Evolutionary conservation across 495 filamentous ascomycete genomes (phyloP), one percentile per base, ranked within the genome.

Genomic region (Tuber umbilicatum): DNA sequence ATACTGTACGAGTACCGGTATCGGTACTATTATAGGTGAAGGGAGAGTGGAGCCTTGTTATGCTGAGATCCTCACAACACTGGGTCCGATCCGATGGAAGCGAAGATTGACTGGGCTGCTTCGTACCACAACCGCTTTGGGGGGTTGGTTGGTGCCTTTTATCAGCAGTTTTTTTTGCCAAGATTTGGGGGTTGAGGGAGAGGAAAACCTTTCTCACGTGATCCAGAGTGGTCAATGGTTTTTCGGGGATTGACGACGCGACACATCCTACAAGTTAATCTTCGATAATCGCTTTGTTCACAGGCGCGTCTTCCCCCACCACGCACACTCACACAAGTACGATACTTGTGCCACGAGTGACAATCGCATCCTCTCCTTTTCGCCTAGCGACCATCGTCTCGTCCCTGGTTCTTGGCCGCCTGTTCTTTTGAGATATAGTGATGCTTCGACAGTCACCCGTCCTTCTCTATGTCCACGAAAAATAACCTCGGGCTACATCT

Each of bases 401-500:
- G 55, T 64, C 14, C 55, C 55, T 64, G 55, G 27, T 35, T 64
- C 55, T 64, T 27, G 55, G 55, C 55, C 10, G 12, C 55, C 27
- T 64, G n/a, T 64, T 64, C 23, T 64, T 23, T 14, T 35, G 10
- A 16, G 55, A 64, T 64, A 64, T 31, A 64, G 55, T 64, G 31
- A 64, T 64, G 55, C 55, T 64, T 35, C 55, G 55, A 64, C 55
- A 64, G 27, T 35, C 27, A 64, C 7, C 27, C 27, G 31, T 35
- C 27, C 55, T 64, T 64, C 75, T 72, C 78, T 73, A 81, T 81
- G 74, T 81, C 73, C 39, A 81, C 79, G 43, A 79, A 75, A 72
- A 81, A 79, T 38, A 81, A 81, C 55, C 79, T 81, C 79, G 79
- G 76, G 69, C 67, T 67, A 37, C 80, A 81, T 45, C 76, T 81